These are phyloP conservation scores for Raffaelea ambrosiae DNA, from an alignment of 2,329 filamentous ascomycete species.

Conservation along the genomic window DNA sequence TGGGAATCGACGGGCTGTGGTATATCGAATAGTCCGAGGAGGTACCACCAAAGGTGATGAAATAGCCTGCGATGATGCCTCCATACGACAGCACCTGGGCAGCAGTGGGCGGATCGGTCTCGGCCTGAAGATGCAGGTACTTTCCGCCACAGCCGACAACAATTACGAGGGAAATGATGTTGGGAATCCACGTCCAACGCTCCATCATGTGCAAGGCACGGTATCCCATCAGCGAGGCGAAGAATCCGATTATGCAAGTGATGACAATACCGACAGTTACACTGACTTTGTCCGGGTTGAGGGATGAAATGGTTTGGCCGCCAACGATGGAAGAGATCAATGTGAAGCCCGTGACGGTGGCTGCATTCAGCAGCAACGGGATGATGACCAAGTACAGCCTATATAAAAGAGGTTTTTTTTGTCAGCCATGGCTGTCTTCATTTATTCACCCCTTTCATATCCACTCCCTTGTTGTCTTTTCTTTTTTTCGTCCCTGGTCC, in stretches of 20 bases:
- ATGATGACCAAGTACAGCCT: constrained; percentile 41
- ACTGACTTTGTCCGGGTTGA: constrained; percentile 35
- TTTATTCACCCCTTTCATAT: too few relatives aligned
- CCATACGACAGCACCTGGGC: constrained; percentile 34
- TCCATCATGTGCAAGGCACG: constrained; percentile 44
- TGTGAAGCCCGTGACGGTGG: constrained; percentile 49
- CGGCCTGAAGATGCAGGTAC: constrained; percentile 36
- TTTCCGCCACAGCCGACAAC: constrained; percentile 45
- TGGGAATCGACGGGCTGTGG: constrained; percentile 34
- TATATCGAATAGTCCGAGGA: constrained; percentile 52
- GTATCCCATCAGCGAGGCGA: constrained; percentile 48
- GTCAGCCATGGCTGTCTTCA: too few relatives aligned
- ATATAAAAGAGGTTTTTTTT: too few relatives aligned
- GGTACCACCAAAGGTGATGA: constrained; percentile 46
- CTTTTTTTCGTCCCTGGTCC: background rate
- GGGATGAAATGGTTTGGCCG: constrained; percentile 41
- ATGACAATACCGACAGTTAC: constrained; percentile 50
- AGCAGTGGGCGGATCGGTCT: constrained; percentile 25
- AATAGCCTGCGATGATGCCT: constrained; percentile 40
- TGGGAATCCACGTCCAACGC: constrained; percentile 48
- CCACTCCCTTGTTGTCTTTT: background rate
- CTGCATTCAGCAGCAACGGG: constrained; percentile 45
- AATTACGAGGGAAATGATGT: constrained; percentile 41
- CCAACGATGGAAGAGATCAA: constrained; percentile 48
- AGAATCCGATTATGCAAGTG: constrained; percentile 40